These are phyloP conservation scores for Sporothrix schenckii DNA, from an alignment of 2,329 filamentous ascomycete species.

Conservation along the genomic window DNA sequence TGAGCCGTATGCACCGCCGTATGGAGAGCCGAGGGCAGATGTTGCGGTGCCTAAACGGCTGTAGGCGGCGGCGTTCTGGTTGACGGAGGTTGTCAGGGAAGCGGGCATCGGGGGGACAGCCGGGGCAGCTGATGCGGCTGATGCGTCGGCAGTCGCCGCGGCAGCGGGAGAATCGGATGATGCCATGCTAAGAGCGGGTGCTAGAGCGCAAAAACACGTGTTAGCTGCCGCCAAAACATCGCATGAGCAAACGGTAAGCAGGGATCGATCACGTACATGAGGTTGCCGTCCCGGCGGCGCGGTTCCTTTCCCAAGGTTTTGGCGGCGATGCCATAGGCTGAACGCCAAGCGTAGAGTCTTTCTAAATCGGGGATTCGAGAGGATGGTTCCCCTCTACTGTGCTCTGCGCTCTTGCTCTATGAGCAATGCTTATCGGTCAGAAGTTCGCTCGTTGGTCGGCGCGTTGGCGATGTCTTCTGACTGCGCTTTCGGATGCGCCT, in stretches of 20 bases:
- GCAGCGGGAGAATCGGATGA: conserved; percentile 50
- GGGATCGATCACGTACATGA: conserved; percentile 12
- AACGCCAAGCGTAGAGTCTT: conserved; percentile 30
- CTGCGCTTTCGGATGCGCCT: background rate
- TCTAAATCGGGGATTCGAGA: background rate
- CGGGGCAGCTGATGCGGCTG: conserved; percentile 59
- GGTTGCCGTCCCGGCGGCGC: conserved; percentile 52
- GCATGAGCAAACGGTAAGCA: background rate
- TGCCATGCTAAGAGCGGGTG: conserved; percentile 45
- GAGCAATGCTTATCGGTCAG: background rate
- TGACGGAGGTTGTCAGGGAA: conserved; percentile 76
- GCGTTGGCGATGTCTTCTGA: background rate
- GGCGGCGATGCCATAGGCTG: conserved; percentile 76
- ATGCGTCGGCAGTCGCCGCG: conserved; percentile 48
- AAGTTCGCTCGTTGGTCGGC: background rate
- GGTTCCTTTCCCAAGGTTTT: conserved; percentile 93
- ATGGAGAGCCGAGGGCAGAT: conserved; percentile 39
- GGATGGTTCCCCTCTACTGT: background rate
- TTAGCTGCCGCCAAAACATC: background rate
- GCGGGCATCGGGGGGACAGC: conserved; percentile 79
- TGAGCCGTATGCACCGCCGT: conserved; percentile 43
- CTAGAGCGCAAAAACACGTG: conserved; percentile 34
- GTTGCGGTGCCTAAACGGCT: conserved; percentile 52
- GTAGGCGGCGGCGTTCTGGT: conserved; percentile 85
- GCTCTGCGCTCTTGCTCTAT: background rate